Percentiles rank a stretch among this genome's conserved stretches.
Conservation (phyloP, 1,139 yeast species). For the Keqinozyma sinolaborantium region DNA sequence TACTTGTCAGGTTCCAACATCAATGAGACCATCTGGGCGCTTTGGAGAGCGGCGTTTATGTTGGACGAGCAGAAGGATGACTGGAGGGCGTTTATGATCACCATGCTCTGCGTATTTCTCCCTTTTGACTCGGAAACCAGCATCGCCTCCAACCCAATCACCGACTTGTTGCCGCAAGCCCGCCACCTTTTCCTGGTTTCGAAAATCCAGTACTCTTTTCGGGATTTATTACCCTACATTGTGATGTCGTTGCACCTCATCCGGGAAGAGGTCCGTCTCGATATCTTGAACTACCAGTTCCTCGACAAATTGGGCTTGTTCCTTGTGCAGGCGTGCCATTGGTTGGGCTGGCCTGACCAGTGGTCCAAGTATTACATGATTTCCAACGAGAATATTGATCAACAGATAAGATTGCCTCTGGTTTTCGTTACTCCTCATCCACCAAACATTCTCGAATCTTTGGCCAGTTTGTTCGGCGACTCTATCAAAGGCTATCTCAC, state of each 20-base stretch:
- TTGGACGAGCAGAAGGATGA: conserved; percentile 43
- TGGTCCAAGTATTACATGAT: conserved; percentile 63
- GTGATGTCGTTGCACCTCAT: conserved; percentile 68
- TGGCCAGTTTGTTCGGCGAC: conserved; percentile 47
- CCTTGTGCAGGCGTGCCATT: conserved; percentile 56
- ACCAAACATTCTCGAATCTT: conserved; percentile 53
- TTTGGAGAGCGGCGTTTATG: conserved; percentile 61
- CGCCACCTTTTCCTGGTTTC: conserved; percentile 22
- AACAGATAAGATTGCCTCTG: conserved; percentile 30
- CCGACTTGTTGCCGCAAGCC: conserved; percentile 38
- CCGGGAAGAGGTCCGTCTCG: conserved; percentile 70
- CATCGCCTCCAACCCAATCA: conserved; percentile 29
- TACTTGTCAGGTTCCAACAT: conserved; percentile 57
- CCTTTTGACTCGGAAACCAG: conserved; percentile 30
- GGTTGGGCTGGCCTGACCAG: conserved; percentile 73
- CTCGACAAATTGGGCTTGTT: conserved; percentile 46
- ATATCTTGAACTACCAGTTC: conserved; percentile 39
- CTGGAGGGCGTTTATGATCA: conserved; percentile 60
- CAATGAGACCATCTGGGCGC: conserved; percentile 54
- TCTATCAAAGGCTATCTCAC: conserved; percentile 54
- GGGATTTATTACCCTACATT: conserved; percentile 58
- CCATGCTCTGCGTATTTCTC: conserved; percentile 45
- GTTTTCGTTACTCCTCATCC: conserved; percentile 45
- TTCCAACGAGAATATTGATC: conserved; percentile 19
- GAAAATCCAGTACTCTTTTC: conserved; percentile 34